phyloP scores from a whole-genome alignment of 352 stramenopile genomes.

The Pythium utonaiense region DNA sequence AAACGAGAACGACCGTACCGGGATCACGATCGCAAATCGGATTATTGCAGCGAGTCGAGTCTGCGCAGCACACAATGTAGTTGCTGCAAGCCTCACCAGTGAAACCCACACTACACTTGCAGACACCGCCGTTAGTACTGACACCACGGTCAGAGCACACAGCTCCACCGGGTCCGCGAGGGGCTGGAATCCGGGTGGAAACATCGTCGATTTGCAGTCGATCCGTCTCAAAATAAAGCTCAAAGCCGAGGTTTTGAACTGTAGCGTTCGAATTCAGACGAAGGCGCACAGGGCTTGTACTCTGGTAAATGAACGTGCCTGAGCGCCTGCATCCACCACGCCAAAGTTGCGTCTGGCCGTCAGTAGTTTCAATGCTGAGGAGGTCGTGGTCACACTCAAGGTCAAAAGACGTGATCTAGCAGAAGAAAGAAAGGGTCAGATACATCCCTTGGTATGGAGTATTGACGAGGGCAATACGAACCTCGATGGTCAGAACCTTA shows the following conservation, averaged over 20 bases:
- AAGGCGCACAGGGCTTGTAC: slow-evolving; percentile 25
- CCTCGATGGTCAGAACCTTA: slow-evolving; percentile 21
- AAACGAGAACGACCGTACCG: slow-evolving; percentile 45
- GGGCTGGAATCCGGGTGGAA: slow-evolving; percentile 29
- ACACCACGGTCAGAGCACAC: slow-evolving; percentile 42
- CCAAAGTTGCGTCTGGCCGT: slow-evolving; percentile 37
- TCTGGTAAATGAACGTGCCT: slow-evolving; percentile 40
- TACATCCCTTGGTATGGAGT: neutral
- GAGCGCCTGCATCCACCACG: slow-evolving; percentile 44
- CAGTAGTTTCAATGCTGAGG: slow-evolving; percentile 35
- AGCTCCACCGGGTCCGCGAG: slow-evolving; percentile 6
- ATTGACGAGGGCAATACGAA: neutral
- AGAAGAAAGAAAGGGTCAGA: neutral
- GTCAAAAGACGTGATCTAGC: slow-evolving; percentile 41
- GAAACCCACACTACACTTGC: slow-evolving; percentile 63
- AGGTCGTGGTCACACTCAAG: slow-evolving; percentile 70
- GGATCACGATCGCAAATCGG: slow-evolving; percentile 35
- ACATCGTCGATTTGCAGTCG: slow-evolving; percentile 5
- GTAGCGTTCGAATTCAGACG: slow-evolving; percentile 40
- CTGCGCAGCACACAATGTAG: slow-evolving; percentile 50
- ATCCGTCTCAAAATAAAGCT: slow-evolving; percentile 43
- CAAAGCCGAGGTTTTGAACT: slow-evolving; percentile 39
- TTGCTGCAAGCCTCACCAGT: slow-evolving; percentile 67
- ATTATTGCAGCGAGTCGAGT: slow-evolving; percentile 35
- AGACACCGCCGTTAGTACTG: slow-evolving; percentile 29